Evolutionary conservation across 805 yeast species (phyloP).

Genomic region (Sugiyamaella floridensis): DNA sequence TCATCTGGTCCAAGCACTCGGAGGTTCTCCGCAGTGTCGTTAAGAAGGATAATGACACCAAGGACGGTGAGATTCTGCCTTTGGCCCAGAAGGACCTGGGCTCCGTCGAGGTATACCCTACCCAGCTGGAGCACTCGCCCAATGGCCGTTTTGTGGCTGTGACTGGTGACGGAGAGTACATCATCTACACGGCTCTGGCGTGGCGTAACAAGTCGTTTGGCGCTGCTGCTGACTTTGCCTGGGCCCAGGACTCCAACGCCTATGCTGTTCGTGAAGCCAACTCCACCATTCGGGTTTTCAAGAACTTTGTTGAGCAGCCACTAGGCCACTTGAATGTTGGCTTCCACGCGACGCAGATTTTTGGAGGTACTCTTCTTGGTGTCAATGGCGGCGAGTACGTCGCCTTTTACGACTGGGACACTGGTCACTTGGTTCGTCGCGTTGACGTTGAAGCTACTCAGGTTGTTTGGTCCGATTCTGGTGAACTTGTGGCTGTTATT

Average conservation of each 20-base stretch:
- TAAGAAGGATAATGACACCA: slow-evolving; percentile 57
- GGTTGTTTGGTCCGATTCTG: slow-evolving; percentile 89
- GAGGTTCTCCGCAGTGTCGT: slow-evolving; percentile 82
- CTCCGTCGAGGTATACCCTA: slow-evolving; percentile 88
- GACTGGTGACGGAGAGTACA: slow-evolving; percentile 96
- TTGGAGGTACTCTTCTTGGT: slow-evolving; percentile 84
- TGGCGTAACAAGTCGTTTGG: slow-evolving; percentile 97
- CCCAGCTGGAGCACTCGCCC: slow-evolving; percentile 82
- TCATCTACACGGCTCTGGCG: slow-evolving; percentile 91
- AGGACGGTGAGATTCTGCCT: slow-evolving; percentile 75
- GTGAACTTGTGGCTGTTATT: slow-evolving; percentile 75
- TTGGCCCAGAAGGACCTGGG: slow-evolving; percentile 87
- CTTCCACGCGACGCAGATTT: slow-evolving; percentile 54
- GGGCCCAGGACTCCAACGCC: slow-evolving; percentile 88
- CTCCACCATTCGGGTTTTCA: slow-evolving; percentile 60
- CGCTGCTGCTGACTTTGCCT: slow-evolving; percentile 79
- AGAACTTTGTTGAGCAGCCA: slow-evolving; percentile 76
- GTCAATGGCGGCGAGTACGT: slow-evolving; percentile 71
- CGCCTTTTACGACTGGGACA: slow-evolving; percentile 90
- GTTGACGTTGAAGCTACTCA: slow-evolving; percentile 73
- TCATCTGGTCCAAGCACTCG: slow-evolving; percentile 84
- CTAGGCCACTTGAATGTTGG: slow-evolving; percentile 56
- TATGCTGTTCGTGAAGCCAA: slow-evolving; percentile 75
- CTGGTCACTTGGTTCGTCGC: slow-evolving; percentile 75
- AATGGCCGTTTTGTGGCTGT: slow-evolving; percentile 96